These are phyloP conservation scores for Dactylis glomerata DNA, from an alignment of 176 grass and related monocot genomes.

Conservation along the genomic window DNA sequence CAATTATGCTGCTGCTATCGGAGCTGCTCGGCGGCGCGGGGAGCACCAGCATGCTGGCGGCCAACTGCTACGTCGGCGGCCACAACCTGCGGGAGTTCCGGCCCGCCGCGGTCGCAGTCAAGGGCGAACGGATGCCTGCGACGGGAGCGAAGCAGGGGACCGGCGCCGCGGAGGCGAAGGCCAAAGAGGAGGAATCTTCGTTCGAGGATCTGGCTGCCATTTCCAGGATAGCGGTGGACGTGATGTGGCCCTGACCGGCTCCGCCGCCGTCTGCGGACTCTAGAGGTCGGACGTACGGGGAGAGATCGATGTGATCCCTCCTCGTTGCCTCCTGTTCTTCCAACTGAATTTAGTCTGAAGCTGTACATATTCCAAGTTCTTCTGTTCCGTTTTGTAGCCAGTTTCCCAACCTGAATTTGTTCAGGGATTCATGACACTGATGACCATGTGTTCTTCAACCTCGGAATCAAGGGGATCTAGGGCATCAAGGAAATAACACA, in stretches of 20 bases:
- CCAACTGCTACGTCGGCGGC: slow-evolving; percentile 40
- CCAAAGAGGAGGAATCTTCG: neutral
- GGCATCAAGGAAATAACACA: neutral
- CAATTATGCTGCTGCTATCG: slow-evolving; percentile 44
- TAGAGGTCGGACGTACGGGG: neutral
- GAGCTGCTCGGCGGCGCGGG: slow-evolving; percentile 42
- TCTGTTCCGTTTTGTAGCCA: neutral
- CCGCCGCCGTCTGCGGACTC: neutral
- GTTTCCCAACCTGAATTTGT: neutral
- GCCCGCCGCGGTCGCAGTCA: neutral
- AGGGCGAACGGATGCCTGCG: neutral
- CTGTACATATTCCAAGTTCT: neutral
- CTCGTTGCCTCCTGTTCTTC: neutral
- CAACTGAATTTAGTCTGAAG: neutral
- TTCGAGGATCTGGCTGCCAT: slow-evolving; percentile 24
- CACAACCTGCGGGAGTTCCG: slow-evolving; percentile 30
- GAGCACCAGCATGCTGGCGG: slow-evolving; percentile 35
- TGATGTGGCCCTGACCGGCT: slow-evolving; percentile 46
- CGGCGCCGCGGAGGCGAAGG: neutral
- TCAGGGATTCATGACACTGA: neutral
- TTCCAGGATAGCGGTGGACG: slow-evolving; percentile 33
- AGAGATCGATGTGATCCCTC: neutral
- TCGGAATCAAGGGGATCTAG: neutral
- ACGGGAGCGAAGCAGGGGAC: neutral
- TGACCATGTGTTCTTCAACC: neutral